These are phyloP conservation scores for Schizophyllum commune DNA, from an alignment of 1,284 basidiomycete species.

Conservation along the genomic window DNA sequence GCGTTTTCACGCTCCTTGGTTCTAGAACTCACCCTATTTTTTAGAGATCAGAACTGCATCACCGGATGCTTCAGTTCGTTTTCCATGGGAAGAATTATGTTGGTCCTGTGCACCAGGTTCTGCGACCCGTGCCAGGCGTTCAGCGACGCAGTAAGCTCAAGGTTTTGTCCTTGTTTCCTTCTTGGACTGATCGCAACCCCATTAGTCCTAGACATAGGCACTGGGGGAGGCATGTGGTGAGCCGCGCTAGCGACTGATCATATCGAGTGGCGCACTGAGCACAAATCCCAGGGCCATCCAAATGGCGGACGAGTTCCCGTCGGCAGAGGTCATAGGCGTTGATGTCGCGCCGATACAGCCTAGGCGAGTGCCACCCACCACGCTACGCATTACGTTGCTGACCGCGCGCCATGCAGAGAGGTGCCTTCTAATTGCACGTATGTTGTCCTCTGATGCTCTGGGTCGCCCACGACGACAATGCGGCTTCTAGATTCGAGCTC, in stretches of 20 bases:
- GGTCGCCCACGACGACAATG: not conserved
- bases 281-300: constrained; percentile 43
- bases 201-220: constrained; percentile 58
- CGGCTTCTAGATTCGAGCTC: constrained; percentile 47
- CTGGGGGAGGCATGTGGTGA: constrained; percentile 54
- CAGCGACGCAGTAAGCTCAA: constrained; percentile 29
- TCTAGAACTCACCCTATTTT: constrained; percentile 5
- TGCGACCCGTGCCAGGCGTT: constrained; percentile 33
- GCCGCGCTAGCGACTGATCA: constrained; percentile 12
- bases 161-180: constrained; percentile 11
- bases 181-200: constrained; percentile 18
- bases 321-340: constrained; percentile 56
- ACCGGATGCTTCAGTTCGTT: constrained; percentile 58
- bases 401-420: constrained; percentile 27
- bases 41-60: constrained; percentile 54
- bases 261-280: constrained; percentile 5
- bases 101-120: constrained; percentile 49
- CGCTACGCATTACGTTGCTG: constrained; percentile 6
- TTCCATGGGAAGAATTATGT: constrained; percentile 53
- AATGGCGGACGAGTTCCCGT: constrained; percentile 62
- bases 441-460: constrained; percentile 15
- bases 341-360: constrained; percentile 66
- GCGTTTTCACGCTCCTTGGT: not conserved
- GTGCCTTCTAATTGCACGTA: constrained; percentile 66
- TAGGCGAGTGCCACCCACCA: constrained; percentile 21